Evolutionary conservation across 306 rosid genomes (phyloP), one percentile per base, ranked within the genome.

Genomic region (Pyrus bretschneideri): DNA sequence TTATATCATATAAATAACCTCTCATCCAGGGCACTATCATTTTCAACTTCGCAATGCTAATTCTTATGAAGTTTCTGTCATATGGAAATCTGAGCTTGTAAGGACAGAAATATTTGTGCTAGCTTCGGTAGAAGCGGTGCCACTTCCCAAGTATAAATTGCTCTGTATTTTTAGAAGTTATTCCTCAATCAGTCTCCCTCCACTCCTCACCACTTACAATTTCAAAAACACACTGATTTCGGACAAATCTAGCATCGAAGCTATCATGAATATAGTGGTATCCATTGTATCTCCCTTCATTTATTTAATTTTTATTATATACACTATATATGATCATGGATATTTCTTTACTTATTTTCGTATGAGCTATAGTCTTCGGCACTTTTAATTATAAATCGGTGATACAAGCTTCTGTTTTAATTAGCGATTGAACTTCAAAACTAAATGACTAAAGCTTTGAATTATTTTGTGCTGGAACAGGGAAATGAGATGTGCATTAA

Each of bases 401-500:
- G 45, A 52, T 52, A 17, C 17, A 52, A 52, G 17, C 45, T 9
- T 57, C 51, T 72, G 29, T 35, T 35, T 72, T 22, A 18, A 35
- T 9, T 11, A 57, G 67, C 55, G 17, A 23, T 38, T 58, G 55
- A 72, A 22, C 14, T 57, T 33, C 23, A 31, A 17, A 55, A 71
- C 46, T 23, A 17, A 73, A 73, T 1, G 55, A 23, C 18, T 22
- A 23, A 11, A 54, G 76, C 35, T 44, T 58, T 22, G 10, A 13
- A 22, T 59, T 59, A 17, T 71, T 59, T 64, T 71, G 44, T 58
- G 57, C 38, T 18, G 44, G 69, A 31, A 76, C 93, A 95, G 98
- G 97, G 98, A 61, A 95, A 81, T 52, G 98, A 95, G 84, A 88
- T 90, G 95, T 90, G 95, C 78, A 95, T 92, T 58, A 92, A 88